These are phyloP conservation scores for Dichotomopilus funicola DNA, from an alignment of 2,329 filamentous ascomycete genomes.

Conservation along the genomic window DNA sequence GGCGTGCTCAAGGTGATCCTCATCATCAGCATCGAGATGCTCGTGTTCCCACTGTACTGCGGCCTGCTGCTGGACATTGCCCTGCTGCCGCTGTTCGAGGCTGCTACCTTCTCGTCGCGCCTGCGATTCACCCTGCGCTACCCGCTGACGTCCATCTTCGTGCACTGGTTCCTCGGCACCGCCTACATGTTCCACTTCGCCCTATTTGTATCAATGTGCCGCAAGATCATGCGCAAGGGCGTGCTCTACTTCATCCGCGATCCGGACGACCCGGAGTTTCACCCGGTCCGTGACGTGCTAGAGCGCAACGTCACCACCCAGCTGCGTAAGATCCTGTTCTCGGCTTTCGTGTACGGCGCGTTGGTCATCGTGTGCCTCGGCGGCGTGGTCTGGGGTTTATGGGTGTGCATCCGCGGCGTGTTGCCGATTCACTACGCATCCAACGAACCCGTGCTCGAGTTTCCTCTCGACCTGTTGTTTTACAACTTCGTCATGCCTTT, in stretches of 20 bases:
- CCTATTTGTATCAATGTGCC: slow-evolving; percentile 96
- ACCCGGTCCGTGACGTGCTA: slow-evolving; percentile 92
- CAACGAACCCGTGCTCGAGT: slow-evolving; percentile 86
- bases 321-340: slow-evolving; percentile 92
- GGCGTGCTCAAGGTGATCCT: slow-evolving; percentile 96
- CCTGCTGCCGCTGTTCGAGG: slow-evolving; percentile 80
- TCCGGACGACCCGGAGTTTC: slow-evolving; percentile 95
- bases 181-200: slow-evolving; percentile 99
- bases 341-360: slow-evolving; percentile 89
- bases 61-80: slow-evolving; percentile 84
- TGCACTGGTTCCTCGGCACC: slow-evolving; percentile 98
- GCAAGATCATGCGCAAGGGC: slow-evolving; percentile 91
- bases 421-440: slow-evolving; percentile 91
- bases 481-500: slow-evolving; percentile 96
- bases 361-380: slow-evolving; percentile 89
- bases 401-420: slow-evolving; percentile 56
- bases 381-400: slow-evolving; percentile 90
- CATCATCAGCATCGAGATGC: slow-evolving; percentile 99
- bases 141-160: slow-evolving; percentile 85
- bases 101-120: slow-evolving; percentile 69
- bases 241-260: slow-evolving; percentile 98
- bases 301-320: slow-evolving; percentile 90
- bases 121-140: slow-evolving; percentile 70
- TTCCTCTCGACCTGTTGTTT: slow-evolving; percentile 87
- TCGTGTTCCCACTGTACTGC: slow-evolving; percentile 93